phyloP scores from a whole-genome alignment of 164 flowering plant genomes.

The Nymphaea colorata region DNA sequence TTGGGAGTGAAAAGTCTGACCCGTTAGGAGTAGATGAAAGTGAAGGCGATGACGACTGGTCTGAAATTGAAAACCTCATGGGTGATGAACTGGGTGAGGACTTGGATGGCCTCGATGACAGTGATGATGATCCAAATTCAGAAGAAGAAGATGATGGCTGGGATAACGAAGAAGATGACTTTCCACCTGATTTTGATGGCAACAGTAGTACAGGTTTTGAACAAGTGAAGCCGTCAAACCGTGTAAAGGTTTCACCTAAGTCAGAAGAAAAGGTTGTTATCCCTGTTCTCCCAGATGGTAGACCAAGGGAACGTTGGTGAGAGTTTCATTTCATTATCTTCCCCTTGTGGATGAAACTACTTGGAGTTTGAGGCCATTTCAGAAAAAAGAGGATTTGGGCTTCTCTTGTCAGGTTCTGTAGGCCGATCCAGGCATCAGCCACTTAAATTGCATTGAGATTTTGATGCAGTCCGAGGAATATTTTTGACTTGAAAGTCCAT shows the following conservation, averaged over 20 bases:
- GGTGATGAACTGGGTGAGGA: slow-evolving; percentile 40
- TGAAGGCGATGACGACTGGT: slow-evolving; percentile 25
- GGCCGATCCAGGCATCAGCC: not conserved
- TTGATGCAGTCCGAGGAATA: not conserved
- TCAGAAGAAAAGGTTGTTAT: slow-evolving; percentile 33
- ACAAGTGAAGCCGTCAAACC: slow-evolving; percentile 16
- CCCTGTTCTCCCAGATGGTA: slow-evolving; percentile 66
- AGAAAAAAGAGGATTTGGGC: not conserved
- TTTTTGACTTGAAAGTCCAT: not conserved
- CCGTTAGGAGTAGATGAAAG: slow-evolving; percentile 19
- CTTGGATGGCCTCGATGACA: slow-evolving; percentile 33
- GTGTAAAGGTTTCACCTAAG: slow-evolving; percentile 9
- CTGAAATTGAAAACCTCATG: slow-evolving; percentile 34
- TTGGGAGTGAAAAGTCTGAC: slow-evolving; percentile 17
- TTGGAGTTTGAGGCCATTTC: not conserved
- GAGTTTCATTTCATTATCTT: not conserved
- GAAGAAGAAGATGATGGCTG: slow-evolving; percentile 39
- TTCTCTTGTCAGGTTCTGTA: not conserved
- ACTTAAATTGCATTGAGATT: too few relatives aligned
- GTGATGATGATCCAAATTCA: slow-evolving; percentile 26
- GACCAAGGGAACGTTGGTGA: slow-evolving; percentile 90
- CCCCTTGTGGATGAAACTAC: not conserved
- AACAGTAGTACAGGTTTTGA: slow-evolving; percentile 26
- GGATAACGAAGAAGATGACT: slow-evolving; percentile 57
- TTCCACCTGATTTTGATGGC: slow-evolving; percentile 72